Evolutionary conservation across 139 green algal genomes (phyloP).

Genomic region (Chlamydomonas eustigma): DNA sequence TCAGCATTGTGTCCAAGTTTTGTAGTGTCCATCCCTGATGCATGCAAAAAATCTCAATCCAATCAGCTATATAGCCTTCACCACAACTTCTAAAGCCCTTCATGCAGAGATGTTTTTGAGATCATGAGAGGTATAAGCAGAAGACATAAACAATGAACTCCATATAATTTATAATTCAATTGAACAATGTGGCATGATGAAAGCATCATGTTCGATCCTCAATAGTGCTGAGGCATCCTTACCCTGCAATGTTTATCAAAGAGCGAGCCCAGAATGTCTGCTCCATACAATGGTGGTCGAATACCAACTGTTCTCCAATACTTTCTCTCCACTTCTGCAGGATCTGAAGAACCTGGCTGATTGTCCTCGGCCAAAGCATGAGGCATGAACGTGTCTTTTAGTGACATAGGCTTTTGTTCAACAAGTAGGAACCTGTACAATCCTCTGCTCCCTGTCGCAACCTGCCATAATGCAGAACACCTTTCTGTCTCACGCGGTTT

Average conservation of each 20-base stretch:
- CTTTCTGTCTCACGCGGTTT: constrained; percentile 5
- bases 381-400: constrained; percentile 42
- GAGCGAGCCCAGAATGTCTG: constrained; percentile 44
- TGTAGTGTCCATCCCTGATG: not conserved
- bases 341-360: not conserved
- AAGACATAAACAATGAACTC: no score
- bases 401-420: constrained; percentile 59
- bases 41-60: not conserved
- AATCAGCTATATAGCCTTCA: no score
- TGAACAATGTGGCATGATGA: no score
- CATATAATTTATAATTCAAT: no score
- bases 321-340: constrained; percentile 7
- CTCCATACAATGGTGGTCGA: constrained; percentile 77
- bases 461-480: constrained; percentile 39
- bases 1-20: not conserved
- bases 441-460: constrained; percentile 63
- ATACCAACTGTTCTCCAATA: constrained; percentile 77
- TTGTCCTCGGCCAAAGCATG: constrained; percentile 9
- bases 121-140: no score
- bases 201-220: no score
- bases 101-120: no score
- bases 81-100: no score
- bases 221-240: no score
- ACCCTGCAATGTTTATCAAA: constrained; percentile 2
- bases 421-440: constrained; percentile 70